Evolutionary conservation across 176 grass and related monocot species (phyloP), one percentile per base, ranked within the genome.

Genomic region (Carex littledalei): DNA sequence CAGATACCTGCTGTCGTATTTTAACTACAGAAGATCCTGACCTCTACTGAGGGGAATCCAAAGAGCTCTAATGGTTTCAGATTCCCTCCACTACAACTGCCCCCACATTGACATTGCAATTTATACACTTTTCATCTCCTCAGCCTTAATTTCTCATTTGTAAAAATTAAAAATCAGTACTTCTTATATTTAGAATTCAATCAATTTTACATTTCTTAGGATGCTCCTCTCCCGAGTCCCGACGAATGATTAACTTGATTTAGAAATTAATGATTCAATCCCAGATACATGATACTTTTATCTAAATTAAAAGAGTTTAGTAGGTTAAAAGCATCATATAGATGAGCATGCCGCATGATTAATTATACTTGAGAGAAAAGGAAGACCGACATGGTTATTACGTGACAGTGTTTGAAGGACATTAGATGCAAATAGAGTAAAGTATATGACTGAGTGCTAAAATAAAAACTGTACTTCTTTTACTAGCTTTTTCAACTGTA

Each of bases 71-170:
- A 43, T 81, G 24, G 80, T 17, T 52, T 82, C 61, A 82, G 80
- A 82, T 82, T 82, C 80, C 61, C 80, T 82, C 61, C 59, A 64
- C 61, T 16, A 8, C 26, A 61, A 66, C 60, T 82, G 60, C 37
- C 80, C 79, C 79, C 41, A 29, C 37, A 39, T 6, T 39, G 37
- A 63, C 55, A 4, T 62, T 81, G 29, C 79, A 65, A 82, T 82
- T 37, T 63, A 8, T 66, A 60, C 37, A 14, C 10, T 82, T 63
- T 73, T 49, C 10, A 24, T 75, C 20, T 14, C 41, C 70, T 68
- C 32, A 37, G 31, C 5, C 11, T 74, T 74, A 24, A 74, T 24
- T 71, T 74, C 41, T 50, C 45, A 74, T 53, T 74, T 13, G 45
- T 22, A 53, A 75, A 75, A 52, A 75, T 75, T 75, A 26, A 53